Percentiles rank a stretch among this genome's conserved stretches.
Evolutionary conservation across 2,329 filamentous ascomycete genomes (phyloP).

Genomic region (Sporothrix inflata): DNA sequence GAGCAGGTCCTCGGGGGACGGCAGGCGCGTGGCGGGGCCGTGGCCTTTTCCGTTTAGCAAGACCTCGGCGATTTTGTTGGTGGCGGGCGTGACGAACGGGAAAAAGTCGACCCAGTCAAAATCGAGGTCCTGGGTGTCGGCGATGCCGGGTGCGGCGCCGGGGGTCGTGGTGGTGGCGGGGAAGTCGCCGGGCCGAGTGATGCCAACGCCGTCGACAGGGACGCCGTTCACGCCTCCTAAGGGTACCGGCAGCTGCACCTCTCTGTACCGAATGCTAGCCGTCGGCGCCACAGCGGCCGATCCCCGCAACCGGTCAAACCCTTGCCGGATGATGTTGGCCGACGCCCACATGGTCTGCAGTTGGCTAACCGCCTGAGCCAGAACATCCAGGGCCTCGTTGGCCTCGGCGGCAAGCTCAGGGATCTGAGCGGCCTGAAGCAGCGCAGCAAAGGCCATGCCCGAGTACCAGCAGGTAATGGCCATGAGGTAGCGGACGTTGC

Average conservation of each 20-base stretch:
- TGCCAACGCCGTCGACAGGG: neutral
- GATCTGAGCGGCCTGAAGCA: constrained; percentile 1
- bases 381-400: constrained; percentile 13
- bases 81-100: constrained; percentile 24
- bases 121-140: constrained; percentile 4
- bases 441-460: constrained; percentile 15
- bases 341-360: constrained; percentile 23
- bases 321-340: constrained; percentile 20
- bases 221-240: neutral
- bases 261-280: neutral
- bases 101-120: constrained; percentile 23
- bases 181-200: neutral
- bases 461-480: constrained; percentile 25
- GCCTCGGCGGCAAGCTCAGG: constrained; percentile 20
- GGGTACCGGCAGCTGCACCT: neutral
- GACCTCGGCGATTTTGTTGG: constrained; percentile 16
- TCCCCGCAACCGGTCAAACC: constrained; percentile 14
- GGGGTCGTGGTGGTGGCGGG: neutral
- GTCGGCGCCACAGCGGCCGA: neutral
- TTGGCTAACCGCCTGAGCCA: constrained; percentile 9
- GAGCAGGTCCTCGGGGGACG: constrained; percentile 11
- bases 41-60: constrained; percentile 19
- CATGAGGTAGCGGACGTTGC: constrained; percentile 23
- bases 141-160: neutral
- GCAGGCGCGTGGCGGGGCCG: constrained; percentile 20